Evolutionary conservation across 2,329 filamentous ascomycete species (phyloP), one percentile per base, ranked within the genome.

Genomic region (Phialophora chinensis): DNA sequence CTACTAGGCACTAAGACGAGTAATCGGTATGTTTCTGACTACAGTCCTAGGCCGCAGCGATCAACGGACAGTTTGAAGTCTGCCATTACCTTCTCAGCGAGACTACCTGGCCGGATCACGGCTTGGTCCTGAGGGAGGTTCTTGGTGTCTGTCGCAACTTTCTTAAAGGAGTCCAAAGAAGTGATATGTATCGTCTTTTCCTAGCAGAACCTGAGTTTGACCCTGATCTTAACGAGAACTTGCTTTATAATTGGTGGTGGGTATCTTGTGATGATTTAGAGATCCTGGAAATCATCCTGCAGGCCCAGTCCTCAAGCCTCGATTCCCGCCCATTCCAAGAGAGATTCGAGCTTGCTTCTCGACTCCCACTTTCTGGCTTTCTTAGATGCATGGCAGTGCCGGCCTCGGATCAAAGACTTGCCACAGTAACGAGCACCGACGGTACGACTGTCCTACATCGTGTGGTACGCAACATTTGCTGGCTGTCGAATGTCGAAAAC

Each of bases 61-160:
- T 25, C 1, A 1, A 31, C 4, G 25, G 50, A 54, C 7, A 31
- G 10, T 17, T 54, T 23, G 25, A 54, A 17, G 14, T 54, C 50
- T 54, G 50, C 27, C 50, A n/a, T 7, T 54, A 54, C 27, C 50
- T 54, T 25, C 50, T 54, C n/a, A 54, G 23, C 50, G 8, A 54
- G 14, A 23, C 20, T 8, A 54, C 23, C 27, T 54, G 50, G 50
- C 27, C 27, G 8, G 50, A 54, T 17, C 50, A 25, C 6, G 25
- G 11, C 33, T 12, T 3, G 33, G 3, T 35, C 10, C 33, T 35
- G 12, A 35, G 0, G 0, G 11, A 8, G 1, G 33, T 10, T 35
- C 11, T 35, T 33, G n/a, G n/a, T n/a, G n/a, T n/a, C n/a, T n/a
- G n/a, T n/a, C n/a, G n/a, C n/a, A n/a, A n/a, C n/a, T n/a, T n/a